A percentile compares a stretch with the other conserved stretches of the same genome.
Evolutionary conservation across 441 rosid genomes (phyloP).

Genomic region (Breynia disticha): DNA sequence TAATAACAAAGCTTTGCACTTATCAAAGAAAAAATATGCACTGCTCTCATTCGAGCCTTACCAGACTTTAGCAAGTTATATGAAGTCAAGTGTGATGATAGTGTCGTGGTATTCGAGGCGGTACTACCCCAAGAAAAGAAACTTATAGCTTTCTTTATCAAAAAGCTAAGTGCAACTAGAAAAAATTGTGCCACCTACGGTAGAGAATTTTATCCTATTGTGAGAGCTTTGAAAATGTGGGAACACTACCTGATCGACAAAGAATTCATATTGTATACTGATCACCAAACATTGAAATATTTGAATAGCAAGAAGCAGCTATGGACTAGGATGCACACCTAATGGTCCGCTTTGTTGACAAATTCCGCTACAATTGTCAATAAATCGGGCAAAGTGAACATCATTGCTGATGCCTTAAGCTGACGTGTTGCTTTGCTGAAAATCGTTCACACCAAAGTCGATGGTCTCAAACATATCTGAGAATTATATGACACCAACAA

Average conservation of each 20-base stretch:
- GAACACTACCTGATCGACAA: not conserved
- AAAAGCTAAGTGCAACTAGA: not conserved
- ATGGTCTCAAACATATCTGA: not conserved
- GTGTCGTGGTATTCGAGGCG: not conserved
- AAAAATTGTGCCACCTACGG: not conserved
- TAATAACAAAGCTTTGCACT: not conserved
- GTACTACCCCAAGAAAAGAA: not conserved
- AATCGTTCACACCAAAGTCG: not conserved
- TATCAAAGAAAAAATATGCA: not conserved
- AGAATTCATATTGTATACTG: not conserved
- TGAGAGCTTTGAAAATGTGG: not conserved
- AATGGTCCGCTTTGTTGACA: not conserved
- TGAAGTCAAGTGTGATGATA: constrained; percentile 1
- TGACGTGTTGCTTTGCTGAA: not conserved
- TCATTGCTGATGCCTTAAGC: not conserved
- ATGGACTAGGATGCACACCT: not conserved
- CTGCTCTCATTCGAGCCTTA: not conserved
- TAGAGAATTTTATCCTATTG: constrained; percentile 1
- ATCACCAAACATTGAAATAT: not conserved
- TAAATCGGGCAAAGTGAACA: not conserved
- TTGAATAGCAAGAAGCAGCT: not conserved
- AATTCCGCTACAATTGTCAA: not conserved
- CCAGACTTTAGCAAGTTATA: constrained; percentile 1
- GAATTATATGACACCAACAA: not conserved
- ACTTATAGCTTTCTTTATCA: not conserved